Evolutionary conservation across 2,329 filamentous ascomycete genomes (phyloP), one percentile per base, ranked within the genome.

Genomic region (Didymella exigua): DNA sequence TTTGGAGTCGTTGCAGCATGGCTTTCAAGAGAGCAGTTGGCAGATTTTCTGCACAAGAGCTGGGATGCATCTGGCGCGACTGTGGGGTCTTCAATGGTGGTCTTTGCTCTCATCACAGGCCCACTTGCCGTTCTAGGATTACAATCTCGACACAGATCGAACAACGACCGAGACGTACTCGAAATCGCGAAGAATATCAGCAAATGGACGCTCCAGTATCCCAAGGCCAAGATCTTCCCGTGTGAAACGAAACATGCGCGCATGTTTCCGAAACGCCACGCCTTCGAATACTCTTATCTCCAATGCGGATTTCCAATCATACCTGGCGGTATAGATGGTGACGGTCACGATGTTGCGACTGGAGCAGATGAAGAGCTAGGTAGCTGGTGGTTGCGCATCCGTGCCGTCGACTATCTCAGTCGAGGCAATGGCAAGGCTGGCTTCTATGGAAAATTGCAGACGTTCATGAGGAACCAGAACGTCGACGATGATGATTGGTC

Each of bases 241-340:
- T 86, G 85, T 63, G 79, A 77, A 38, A 90, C 86, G 13, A 86
- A 81, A 2, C 89, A 92, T 69, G 77, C 82, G 4, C 80, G 89
- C 16, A 69, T 88, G n/a, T 86, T 88, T 53, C 89, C 89, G 0
- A 81, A 85, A 66, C 84, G 82, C 54, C 86, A 91, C 68, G 81
- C 81, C 0, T 92, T 93, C 66, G 78, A 78, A 0, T 90, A 91
- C 68, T 86, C 87, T 0, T 91, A 91, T 69, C 81, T 92, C 1
- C 79, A 87, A 40, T 84, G 86, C 23, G 88, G 89, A 0, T 79
- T 89, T 34, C 89, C 88, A 0, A 80, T 91, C 21, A 82, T 82
- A n/a, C 86, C 83, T 71, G 76, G 77, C 45, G 87, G 86, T 5
- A 76, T 49, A 18, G 54, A 38, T 5, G 16, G 52, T 10, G 54